phyloP scores from a whole-genome alignment of 2,329 filamentous ascomycete species.

The Neurospora sp. region DNA sequence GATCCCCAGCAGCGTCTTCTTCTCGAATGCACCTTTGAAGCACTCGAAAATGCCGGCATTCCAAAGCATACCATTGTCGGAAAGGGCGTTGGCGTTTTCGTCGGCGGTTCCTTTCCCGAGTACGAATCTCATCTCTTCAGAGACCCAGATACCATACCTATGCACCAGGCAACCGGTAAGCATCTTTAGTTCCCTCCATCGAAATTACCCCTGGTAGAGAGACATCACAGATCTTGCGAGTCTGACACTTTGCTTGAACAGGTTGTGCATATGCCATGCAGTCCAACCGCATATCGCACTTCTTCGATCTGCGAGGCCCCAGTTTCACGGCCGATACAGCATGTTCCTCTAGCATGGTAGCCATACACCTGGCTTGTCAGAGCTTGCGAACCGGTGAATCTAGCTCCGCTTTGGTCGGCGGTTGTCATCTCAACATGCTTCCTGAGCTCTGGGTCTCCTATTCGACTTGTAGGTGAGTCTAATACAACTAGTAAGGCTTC shows the following conservation, averaged over 20 bases:
- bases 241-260: conserved; percentile 10
- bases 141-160: conserved; percentile 36
- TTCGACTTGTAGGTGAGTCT: conserved; percentile 31
- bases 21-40: conserved; percentile 44
- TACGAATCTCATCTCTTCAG: conserved; percentile 35
- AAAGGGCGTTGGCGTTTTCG: conserved; percentile 38
- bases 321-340: conserved; percentile 43
- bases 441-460: conserved; percentile 38
- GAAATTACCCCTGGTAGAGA: background rate
- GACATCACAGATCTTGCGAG: background rate
- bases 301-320: conserved; percentile 43
- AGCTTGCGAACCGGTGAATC: conserved; percentile 37
- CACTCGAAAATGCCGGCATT: conserved; percentile 42
- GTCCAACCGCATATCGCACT: conserved; percentile 44
- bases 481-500: background rate
- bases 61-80: conserved; percentile 37
- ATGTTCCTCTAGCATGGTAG: conserved; percentile 40
- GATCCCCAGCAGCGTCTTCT: conserved; percentile 45
- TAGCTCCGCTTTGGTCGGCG: conserved; percentile 35
- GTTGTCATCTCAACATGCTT: conserved; percentile 36
- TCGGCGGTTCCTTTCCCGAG: conserved; percentile 37
- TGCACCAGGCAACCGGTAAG: conserved; percentile 41
- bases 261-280: conserved; percentile 40
- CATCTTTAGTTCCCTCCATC: background rate
- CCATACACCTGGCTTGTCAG: conserved; percentile 40